A percentile compares a stretch with the other conserved stretches of the same genome.
These are phyloP conservation scores for Ophiostoma montium DNA, from an alignment of 2,329 filamentous ascomycete genomes.

Conservation along the genomic window DNA sequence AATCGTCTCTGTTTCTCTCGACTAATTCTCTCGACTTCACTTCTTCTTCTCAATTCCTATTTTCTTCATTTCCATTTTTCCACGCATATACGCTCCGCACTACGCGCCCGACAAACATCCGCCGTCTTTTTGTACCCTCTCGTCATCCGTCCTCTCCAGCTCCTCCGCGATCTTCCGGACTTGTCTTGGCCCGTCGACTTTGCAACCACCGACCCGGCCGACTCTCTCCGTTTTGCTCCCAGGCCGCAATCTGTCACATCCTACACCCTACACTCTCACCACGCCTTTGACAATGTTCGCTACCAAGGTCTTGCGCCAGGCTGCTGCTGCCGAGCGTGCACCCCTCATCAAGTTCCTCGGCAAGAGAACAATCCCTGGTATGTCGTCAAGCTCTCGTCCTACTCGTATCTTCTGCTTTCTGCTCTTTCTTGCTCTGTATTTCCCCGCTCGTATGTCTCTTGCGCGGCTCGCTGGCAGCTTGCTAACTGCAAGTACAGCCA, in stretches of 20 bases:
- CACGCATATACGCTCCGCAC: neutral
- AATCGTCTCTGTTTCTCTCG: too few species aligned
- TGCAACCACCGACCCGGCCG: too few species aligned
- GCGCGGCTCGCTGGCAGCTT: neutral
- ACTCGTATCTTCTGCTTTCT: neutral
- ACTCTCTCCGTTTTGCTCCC: too few species aligned
- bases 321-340: conserved; percentile 43
- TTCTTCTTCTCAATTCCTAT: too few species aligned
- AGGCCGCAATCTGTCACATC: too few species aligned
- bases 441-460: neutral
- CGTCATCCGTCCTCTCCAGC: too few species aligned
- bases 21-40: too few species aligned
- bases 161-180: too few species aligned
- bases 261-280: neutral
- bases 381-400: conserved; percentile 14
- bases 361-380: conserved; percentile 44
- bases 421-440: neutral
- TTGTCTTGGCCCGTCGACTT: too few species aligned
- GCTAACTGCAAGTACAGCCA: conserved; percentile 30
- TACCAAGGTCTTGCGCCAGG: conserved; percentile 43
- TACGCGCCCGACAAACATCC: too few species aligned
- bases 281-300: conserved; percentile 32
- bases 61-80: too few species aligned
- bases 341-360: conserved; percentile 50
- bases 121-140: too few species aligned